Evolutionary conservation across 1,139 yeast genomes (phyloP), one percentile per base, ranked within the genome.

Genomic region (Meyerozyma smithsonii): DNA sequence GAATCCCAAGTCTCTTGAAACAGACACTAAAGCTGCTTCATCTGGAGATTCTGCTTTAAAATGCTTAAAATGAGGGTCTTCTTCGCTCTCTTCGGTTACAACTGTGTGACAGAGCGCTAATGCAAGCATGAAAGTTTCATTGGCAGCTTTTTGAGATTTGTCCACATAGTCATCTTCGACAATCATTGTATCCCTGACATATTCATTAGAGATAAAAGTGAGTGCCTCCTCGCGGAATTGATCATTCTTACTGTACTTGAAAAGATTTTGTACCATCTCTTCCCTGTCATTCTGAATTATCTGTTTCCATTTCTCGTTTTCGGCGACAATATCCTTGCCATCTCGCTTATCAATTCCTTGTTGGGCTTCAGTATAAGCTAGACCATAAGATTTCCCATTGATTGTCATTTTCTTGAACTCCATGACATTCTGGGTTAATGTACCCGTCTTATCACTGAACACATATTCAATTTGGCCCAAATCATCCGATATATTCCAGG

Each of bases 31-130:
- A 0, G 98, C 97, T 32, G 96, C 94, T 62, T 92, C 98, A 66
- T 92, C 98, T 1, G 98, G 98, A n/a, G 96, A 85, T 61, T 92
- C 97, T 0, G 98, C 97, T 57, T 89, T 87, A 57, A 87, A 78
- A 36, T 65, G 69, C 39, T 68, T 54, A 39, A 83, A 62, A 35
- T 66, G 70, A 0, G 78, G 80, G 19, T 86, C 84, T 36, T 70
- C 67, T 10, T 69, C 70, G 43, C 76, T 77, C 42, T 74, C 69
- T 50, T 85, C 97, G 10, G 95, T 84, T 39, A 92, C 75, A 8
- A 89, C 97, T 26, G 96, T 84, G 59, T 92, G 97, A 61, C 98
- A 92, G 30, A 92, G 67, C 0, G 97, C 92, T 43, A 92, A 71
- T 0, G 94, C 89, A 37, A 85, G 64, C 95, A 90, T 86, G 55